Evolutionary conservation across 495 filamentous ascomycete genomes (phyloP), one percentile per base, ranked within the genome.

Genomic region (Neurospora tetrasperma): DNA sequence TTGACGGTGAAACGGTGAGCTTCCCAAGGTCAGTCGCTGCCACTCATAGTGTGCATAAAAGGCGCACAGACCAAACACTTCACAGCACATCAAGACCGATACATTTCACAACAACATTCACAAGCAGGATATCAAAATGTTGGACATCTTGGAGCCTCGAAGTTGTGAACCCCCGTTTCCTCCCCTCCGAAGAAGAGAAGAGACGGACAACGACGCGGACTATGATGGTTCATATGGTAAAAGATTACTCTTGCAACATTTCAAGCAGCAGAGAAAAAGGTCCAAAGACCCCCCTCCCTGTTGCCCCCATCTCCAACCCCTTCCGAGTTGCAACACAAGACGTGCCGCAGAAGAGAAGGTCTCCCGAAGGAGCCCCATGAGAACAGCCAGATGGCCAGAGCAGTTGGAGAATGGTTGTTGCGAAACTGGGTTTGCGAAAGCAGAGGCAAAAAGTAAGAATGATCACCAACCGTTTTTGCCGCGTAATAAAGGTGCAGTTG

Each of bases 121-220:
- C 10, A 70, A 20, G 46, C 46, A 39, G 4, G 48, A 41, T 42
- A 42, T 69, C 10, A n/a, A 75, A 71, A 83, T 87, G 85, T 87
- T 76, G 85, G 85, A 86, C 76, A 85, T 74, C 83, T 82, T 78
- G 85, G 85, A 87, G 85, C 85, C 85, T 81, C 85, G 81, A 83
- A 82, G 77, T 80, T 78, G 84, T 85, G 68, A 42, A 71, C 10
- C 69, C 59, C 54, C 54, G 16, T 66, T 27, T 35, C 54, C 1
- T 38, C 54, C 48, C 48, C 11, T 14, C 48, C 23, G 23, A 59
- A 59, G 48, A 69, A 74, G 73, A 82, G 71, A 59, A 35, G 46
- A 41, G 75, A 77, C 70, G 81, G 80, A 79, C 74, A 54, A 72
- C 80, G 83, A 79, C 82, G 78, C 76, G 85, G 85, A 87, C 85